Evolutionary conservation across 805 yeast species (phyloP).

Genomic region (Candida manassasensis): DNA sequence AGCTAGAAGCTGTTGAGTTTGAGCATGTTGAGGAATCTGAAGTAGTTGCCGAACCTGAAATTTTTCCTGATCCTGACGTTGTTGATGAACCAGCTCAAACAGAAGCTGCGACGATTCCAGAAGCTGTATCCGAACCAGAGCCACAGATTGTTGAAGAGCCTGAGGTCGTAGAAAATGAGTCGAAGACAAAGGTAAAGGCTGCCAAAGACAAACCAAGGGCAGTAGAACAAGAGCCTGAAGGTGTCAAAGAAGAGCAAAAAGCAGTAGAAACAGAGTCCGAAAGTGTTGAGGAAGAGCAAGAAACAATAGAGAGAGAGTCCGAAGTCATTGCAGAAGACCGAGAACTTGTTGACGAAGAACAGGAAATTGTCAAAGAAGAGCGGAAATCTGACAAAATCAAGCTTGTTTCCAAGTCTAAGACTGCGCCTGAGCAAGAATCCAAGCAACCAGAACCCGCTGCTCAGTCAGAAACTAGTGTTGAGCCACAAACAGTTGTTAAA

Average conservation of each 20-base stretch:
- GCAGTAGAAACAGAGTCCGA: too few species aligned
- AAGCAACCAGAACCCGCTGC: too few species aligned
- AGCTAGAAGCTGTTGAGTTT: background rate
- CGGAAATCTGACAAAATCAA: too few species aligned
- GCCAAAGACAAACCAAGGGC: background rate
- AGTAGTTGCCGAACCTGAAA: constrained; percentile 2
- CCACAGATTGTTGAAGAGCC: constrained; percentile 4
- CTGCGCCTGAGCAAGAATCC: too few species aligned
- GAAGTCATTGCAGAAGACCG: background rate
- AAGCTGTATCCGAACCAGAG: constrained; percentile 2
- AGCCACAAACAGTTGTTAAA: too few species aligned
- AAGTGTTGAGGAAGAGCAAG: background rate
- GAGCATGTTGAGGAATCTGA: background rate
- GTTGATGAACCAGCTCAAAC: constrained; percentile 2
- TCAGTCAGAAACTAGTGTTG: too few species aligned
- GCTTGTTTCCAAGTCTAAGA: too few species aligned
- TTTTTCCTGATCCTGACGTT: too few species aligned
- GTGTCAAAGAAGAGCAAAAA: background rate
- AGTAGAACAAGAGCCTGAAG: background rate
- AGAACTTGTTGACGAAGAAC: background rate
- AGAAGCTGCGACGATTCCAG: background rate
- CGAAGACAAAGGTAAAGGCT: too few species aligned
- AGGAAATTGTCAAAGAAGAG: too few species aligned
- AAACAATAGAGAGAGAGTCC: background rate
- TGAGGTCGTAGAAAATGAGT: constrained; percentile 1